phyloP scores from a whole-genome alignment of 495 filamentous ascomycete genomes.

The Aspergillus diversus region DNA sequence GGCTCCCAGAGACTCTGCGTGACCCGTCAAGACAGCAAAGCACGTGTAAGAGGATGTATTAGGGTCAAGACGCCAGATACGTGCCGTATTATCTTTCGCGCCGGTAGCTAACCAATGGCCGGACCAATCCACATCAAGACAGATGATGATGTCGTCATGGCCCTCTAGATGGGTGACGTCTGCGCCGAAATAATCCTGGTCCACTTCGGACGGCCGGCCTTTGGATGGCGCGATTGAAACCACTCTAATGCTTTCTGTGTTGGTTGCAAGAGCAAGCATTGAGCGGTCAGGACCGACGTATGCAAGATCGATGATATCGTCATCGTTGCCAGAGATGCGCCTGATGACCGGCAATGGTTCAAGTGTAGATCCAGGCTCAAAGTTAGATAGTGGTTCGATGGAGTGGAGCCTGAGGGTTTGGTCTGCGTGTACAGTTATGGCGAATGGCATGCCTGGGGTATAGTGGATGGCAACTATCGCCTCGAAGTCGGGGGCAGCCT shows the following conservation, averaged over 20 bases:
- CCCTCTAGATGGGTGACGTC: slow-evolving; percentile 84
- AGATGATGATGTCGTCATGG: slow-evolving; percentile 94
- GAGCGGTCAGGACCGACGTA: slow-evolving; percentile 80
- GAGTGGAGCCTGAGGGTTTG: slow-evolving; percentile 83
- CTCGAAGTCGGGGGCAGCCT: slow-evolving; percentile 69
- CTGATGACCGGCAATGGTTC: slow-evolving; percentile 58
- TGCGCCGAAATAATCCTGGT: slow-evolving; percentile 74
- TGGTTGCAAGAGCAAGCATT: slow-evolving; percentile 87
- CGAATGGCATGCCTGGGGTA: slow-evolving; percentile 59
- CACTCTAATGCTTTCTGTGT: slow-evolving; percentile 89
- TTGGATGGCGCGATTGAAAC: slow-evolving; percentile 62
- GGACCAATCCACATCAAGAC: slow-evolving; percentile 92
- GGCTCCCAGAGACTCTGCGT: slow-evolving; percentile 94
- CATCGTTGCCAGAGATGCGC: slow-evolving; percentile 92
- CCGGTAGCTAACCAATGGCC: slow-evolving; percentile 95
- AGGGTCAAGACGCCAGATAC: slow-evolving; percentile 88
- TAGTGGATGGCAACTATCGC: slow-evolving; percentile 74
- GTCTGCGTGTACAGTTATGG: slow-evolving; percentile 86
- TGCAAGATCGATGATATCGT: slow-evolving; percentile 92
- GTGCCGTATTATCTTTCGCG: slow-evolving; percentile 93
- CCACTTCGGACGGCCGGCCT: slow-evolving; percentile 35
- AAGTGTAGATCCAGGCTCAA: slow-evolving; percentile 41
- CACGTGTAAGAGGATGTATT: slow-evolving; percentile 73
- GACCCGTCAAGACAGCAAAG: slow-evolving; percentile 81
- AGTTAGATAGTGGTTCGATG: slow-evolving; percentile 40